Base-by-base conservation (phyloP, 2,329 filamentous ascomycete species). In the Colletotrichum sp. region DNA sequence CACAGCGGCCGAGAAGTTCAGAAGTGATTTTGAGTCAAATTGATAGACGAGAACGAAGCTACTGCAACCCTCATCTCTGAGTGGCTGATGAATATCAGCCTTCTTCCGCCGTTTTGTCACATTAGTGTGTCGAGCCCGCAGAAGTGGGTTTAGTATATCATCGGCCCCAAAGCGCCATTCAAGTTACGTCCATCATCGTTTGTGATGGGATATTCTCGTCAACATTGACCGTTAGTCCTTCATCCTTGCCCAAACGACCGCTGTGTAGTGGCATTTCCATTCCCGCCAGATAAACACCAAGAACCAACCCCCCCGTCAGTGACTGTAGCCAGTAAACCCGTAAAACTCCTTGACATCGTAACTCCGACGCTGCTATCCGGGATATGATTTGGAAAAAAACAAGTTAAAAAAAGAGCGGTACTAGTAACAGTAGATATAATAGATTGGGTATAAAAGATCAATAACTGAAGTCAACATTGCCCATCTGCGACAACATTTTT, bases 391-490 rank as follows among this genome's bases (percentile, higher is more conserved):
- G 77, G 44, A 21, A 78, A 64, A 72, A 72, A 77, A 71, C 55
- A 59, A 68, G 59, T 24, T 15, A 57, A 68, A 71, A 66, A 75
- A 70, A 77, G 69, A 72, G 49, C 66, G 75, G 71, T 72, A 77
- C 28, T 71, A 64, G 66, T 72, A 75, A 72, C 64, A 75, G 69
- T 52, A 71, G 71, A 75, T 72, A 78, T 76, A 75, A 76, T 72
- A 70, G 55, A 69, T 71, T 24, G 68, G 72, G 66, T 75, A 73
- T 79, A 72, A 79, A 77, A 64, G 64, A 55, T 89, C 86, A 93
- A 80, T 93, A 92, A 83, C 88, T 92, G 78, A 93, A 90, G 83
- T 93, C 91, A 79, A 93, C 89, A 81, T 90, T 88, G 76, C 89
- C 91, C 85, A 93, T 86, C 77, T 89, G 86, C 52, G 90, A 87